Conservation (phyloP, 306 rosid genomes). For the Myrica gale region DNA sequence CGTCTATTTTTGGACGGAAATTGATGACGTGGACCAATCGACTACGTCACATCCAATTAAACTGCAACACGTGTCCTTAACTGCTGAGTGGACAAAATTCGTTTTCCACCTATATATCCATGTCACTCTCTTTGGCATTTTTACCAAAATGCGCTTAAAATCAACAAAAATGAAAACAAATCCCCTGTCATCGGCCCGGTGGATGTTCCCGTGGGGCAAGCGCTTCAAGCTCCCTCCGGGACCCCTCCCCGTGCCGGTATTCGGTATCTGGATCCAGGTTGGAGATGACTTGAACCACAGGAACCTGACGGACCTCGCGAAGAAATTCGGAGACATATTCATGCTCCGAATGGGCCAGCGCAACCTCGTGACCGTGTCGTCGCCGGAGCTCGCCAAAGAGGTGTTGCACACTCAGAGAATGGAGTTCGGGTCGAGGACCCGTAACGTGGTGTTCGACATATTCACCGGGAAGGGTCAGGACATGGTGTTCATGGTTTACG, state of each 20-base stretch:
- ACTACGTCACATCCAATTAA: too few relatives aligned
- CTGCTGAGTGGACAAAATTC: too few relatives aligned
- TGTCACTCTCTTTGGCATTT: too few relatives aligned
- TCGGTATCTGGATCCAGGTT: conserved; percentile 93
- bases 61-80: too few relatives aligned
- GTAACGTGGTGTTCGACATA: conserved; percentile 85
- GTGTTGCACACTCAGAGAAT: conserved; percentile 84
- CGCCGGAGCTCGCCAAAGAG: conserved; percentile 83
- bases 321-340: conserved; percentile 72
- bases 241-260: conserved; percentile 65
- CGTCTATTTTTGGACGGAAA: too few relatives aligned
- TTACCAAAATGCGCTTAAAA: too few relatives aligned
- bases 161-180: too few relatives aligned
- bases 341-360: conserved; percentile 92
- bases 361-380: conserved; percentile 67
- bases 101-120: too few relatives aligned
- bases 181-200: too few relatives aligned
- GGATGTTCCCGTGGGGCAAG: too few relatives aligned
- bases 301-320: conserved; percentile 67
- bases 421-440: conserved; percentile 81
- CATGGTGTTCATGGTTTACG: conserved; percentile 89
- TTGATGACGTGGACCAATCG: too few relatives aligned
- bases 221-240: conserved; percentile 85
- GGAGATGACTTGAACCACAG: conserved; percentile 95
- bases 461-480: conserved; percentile 89